Base-by-base conservation (phyloP, 192 early-diverging fungal species). In the Coemansia sp. region DNA sequence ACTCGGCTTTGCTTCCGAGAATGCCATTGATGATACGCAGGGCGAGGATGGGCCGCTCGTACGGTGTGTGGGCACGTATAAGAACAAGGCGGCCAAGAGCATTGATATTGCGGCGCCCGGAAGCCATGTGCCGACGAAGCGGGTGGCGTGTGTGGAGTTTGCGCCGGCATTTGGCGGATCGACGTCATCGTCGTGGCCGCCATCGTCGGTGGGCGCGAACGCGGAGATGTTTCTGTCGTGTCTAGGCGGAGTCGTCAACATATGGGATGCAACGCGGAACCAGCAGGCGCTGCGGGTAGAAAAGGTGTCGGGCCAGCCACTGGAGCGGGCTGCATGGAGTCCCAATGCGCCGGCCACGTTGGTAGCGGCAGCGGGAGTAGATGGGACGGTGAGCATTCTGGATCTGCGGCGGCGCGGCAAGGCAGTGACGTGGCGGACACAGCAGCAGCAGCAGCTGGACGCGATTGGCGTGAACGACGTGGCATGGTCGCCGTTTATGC, bases 401-500 rank as follows among this genome's bases (percentile, higher is more conserved):
- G 79, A 81, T 41, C 53, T 81, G 32, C 64, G 79, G 34, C 68
- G 72, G n/a, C 73, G 66, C 12, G 79, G 79, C 16, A 55, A 57
- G 17, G 58, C 79, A 0, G 62, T 69, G 62, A 80, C 84, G 0
- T 90, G 87, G 88, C 75, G 75, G 40, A 58, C 69, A 20, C 47
- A 57, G 15, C 36, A 43, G 42, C 23, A 26, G 23, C 23, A 26
- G 23, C 41, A 20, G 31, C 41, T 17, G 17, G 46, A n/a, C 5
- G 42, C 36, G 0, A 42, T 36, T 5, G 53, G 51, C 20, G 69
- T 86, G 9, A 84, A 78, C 9, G 72, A 81, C 18, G 76, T 87
- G 9, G 56, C 76, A 20, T 89, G 88, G 81, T 87, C 82, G 53
- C 87, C 88, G 18, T 88, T 87, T 57, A 62, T 88, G 43, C 89